phyloP scores from a whole-genome alignment of 2,329 filamentous ascomycete species.

The Trichophyton rubrum region DNA sequence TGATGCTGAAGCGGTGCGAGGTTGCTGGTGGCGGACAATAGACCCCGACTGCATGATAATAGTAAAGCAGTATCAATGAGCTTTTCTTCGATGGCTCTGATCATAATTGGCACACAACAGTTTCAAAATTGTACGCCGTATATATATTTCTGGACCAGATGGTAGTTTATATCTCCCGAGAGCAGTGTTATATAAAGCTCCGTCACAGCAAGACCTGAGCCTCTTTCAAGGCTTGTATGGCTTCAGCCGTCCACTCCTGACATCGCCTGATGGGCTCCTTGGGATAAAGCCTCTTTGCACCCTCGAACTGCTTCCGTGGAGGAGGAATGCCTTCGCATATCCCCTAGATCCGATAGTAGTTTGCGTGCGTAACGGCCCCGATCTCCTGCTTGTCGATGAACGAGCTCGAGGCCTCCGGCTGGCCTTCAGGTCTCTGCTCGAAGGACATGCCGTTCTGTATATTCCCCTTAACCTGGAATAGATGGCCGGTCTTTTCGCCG shows the following conservation, averaged over 20 bases:
- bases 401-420: conserved; percentile 4
- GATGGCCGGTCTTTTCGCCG: conserved; percentile 12
- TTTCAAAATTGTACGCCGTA: background rate
- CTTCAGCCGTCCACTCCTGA: conserved; percentile 23
- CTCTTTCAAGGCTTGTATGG: conserved; percentile 11
- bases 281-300: conserved; percentile 18
- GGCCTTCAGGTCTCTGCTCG: conserved; percentile 7
- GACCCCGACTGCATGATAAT: background rate
- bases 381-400: conserved; percentile 6
- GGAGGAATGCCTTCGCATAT: conserved; percentile 12
- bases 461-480: conserved; percentile 22
- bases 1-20: background rate
- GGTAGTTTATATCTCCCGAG: background rate
- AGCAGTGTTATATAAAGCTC: background rate
- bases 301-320: conserved; percentile 23
- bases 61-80: background rate
- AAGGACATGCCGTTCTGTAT: conserved; percentile 22
- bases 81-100: background rate
- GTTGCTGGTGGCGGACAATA: background rate
- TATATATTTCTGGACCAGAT: background rate
- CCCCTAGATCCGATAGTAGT: conserved; percentile 9
- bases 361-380: conserved; percentile 6
- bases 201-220: conserved; percentile 5
- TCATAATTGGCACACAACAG: background rate
- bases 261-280: conserved; percentile 17